A percentile compares a stretch with the other conserved stretches of the same genome.
Evolutionary conservation across 176 grass and related monocot species (phyloP).

Genomic region (Phyllostachys edulis): DNA sequence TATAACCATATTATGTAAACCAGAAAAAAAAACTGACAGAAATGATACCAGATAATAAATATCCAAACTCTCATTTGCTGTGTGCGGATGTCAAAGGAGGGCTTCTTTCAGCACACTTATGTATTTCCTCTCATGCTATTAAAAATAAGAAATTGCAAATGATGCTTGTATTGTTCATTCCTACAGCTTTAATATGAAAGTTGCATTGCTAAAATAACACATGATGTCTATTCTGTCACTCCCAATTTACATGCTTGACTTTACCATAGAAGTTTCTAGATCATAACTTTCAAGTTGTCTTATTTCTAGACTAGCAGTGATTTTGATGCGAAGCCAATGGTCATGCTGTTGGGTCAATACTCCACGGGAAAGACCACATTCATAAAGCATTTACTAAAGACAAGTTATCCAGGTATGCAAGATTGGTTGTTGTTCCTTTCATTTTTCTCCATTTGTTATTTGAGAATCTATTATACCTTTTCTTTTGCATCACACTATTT

Average conservation of each 20-base stretch:
- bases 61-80: background rate
- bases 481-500: background rate
- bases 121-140: background rate
- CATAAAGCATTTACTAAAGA: slow-evolving; percentile 85
- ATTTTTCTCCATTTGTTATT: background rate
- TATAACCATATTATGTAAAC: background rate
- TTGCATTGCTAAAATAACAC: background rate
- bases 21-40: background rate
- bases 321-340: slow-evolving; percentile 87
- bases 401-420: slow-evolving; percentile 75
- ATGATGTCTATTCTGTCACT: background rate
- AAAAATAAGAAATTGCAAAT: background rate
- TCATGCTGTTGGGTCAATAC: slow-evolving; percentile 97
- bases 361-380: slow-evolving; percentile 98
- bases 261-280: background rate
- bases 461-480: background rate
- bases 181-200: background rate
- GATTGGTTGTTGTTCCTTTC: background rate
- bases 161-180: background rate
- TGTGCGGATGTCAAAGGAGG: background rate
- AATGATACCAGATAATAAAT: background rate
- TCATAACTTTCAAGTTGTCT: background rate
- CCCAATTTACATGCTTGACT: background rate
- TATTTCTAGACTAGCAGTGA: slow-evolving; percentile 72
- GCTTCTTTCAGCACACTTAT: background rate